Evolutionary conservation across 768 basidiomycete species (phyloP), one percentile per base, ranked within the genome.

Genomic region (Kwoniella botswanensis): DNA sequence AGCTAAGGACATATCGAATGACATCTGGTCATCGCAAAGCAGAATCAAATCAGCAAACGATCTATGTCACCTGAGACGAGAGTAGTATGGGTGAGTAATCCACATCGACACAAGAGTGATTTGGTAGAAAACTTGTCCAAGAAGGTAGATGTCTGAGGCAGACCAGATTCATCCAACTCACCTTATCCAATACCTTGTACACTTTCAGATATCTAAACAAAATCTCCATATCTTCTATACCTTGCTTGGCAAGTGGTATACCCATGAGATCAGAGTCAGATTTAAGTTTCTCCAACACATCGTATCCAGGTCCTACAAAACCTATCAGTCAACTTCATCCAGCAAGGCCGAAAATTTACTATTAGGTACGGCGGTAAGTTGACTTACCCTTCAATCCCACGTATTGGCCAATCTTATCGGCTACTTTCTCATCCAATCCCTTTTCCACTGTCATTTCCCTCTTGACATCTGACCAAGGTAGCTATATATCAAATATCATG

Each of bases 401-500:
- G 79, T 97, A 99, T 82, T 95, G 92, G 22, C 96, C 96, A 78
- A 99, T 99, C 83, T 88, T 91, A 85, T 99, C 96, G 0, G 97
- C 95, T 3, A 91, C 87, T 6, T 85, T 87, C 12, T 88, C 83
- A 74, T 91, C 90, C 21, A 99, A 86, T 0, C 94, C 94, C 80
- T 99, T 99, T 80, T 98, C 95, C 0, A 90, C 91, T 0, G 91
- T 93, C 97, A 99, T 98, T 84, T 99, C 96, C 78, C 91, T 91
- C 85, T 90, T 92, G 11, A 98, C 96, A 58, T 96, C 94, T 2
- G 82, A 78, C 96, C 97, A 99, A 0, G 96, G 88, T 24, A 91
- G 84, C 93, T 94, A 71, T 50, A 26, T 22, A 42, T 22, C 56
- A 50, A 1, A 18, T 29, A 10, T 46, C 44, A 46, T 46, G 44